Evolutionary conservation across 2,329 filamentous ascomycete genomes (phyloP), one percentile per base, ranked within the genome.

Genomic region (Claviceps digitariae): DNA sequence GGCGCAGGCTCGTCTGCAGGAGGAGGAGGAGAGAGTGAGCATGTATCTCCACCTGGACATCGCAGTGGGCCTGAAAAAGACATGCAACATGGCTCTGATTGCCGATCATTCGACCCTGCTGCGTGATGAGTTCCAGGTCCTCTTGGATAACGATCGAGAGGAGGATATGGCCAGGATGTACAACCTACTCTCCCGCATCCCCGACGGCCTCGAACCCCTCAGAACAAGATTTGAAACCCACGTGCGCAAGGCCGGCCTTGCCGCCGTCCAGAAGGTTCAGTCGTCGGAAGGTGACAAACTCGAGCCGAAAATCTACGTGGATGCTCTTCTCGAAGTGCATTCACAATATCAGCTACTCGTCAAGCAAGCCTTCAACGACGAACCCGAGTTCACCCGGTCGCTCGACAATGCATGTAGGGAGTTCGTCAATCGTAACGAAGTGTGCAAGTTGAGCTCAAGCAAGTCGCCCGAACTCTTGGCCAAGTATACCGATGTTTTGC

Each of bases 91-190:
- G 61, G 88, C 89, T 5, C 78, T 98, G 17, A 96, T 98, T 62
- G 85, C 86, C 1, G 87, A 91, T 52, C 93, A 98, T 67, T 90
- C 87, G 0, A 71, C 73, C 46, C 77, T 95, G n/a, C 76, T 98
- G 3, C 81, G 91, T 29, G 93, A 98, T 61, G 93, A 98, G 68
- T 98, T 98, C 69, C 93, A 98, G 68, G 77, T 90, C 4, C 78
- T 98, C 21, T 77, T 98, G 23, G 90, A 98, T 61, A 91, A 94
- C 62, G 89, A 98, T 69, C 86, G 91, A 55, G 88, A 95, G 62
- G 90, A 95, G 17, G 93, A 98, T 64, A 88, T 98, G 75, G 87
- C 87, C 15, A 82, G 93, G 51, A 97, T 98, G 93, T 98, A 97
- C 67, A 88, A 84, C 62, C 78, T 98, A 0, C 77, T 98, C 2